phyloP scores from a whole-genome alignment of 2,329 filamentous ascomycete genomes.

The Pestalotiopsis sp. region DNA sequence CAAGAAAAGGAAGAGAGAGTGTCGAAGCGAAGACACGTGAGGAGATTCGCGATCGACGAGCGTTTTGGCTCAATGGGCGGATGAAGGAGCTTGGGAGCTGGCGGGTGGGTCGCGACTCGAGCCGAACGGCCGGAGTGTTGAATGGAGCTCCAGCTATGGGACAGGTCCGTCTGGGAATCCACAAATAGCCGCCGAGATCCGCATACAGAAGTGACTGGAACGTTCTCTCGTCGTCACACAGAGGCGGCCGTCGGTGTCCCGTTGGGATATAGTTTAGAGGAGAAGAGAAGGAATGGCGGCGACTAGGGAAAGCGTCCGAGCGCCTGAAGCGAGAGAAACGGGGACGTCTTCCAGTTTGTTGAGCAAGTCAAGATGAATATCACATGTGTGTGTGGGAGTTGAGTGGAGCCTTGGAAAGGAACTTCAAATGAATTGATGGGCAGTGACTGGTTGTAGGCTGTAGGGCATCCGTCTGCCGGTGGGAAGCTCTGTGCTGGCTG shows the following conservation, averaged over 20 bases:
- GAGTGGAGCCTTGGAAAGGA: neutral
- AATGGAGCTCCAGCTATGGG: neutral
- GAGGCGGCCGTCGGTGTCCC: neutral
- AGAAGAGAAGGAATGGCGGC: neutral
- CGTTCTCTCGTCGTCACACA: conserved; percentile 1
- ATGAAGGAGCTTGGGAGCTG: neutral
- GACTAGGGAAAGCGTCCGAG: neutral
- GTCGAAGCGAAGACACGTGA: neutral
- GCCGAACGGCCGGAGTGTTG: neutral
- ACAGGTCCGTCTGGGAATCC: neutral
- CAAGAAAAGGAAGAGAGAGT: neutral
- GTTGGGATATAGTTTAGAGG: neutral
- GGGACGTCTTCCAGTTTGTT: too few species aligned
- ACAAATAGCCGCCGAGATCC: conserved; percentile 8
- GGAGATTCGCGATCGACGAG: neutral
- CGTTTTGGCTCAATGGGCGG: neutral
- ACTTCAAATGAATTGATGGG: neutral
- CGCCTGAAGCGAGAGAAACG: too few species aligned
- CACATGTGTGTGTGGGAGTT: neutral
- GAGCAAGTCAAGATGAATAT: neutral
- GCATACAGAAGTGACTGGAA: neutral
- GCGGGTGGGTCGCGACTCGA: neutral
- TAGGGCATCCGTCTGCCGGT: neutral
- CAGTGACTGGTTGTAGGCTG: neutral
- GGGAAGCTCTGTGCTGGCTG: neutral